These are phyloP conservation scores for Thermothelomyces thermophilus DNA, from an alignment of 2,329 filamentous ascomycete species.

Conservation along the genomic window DNA sequence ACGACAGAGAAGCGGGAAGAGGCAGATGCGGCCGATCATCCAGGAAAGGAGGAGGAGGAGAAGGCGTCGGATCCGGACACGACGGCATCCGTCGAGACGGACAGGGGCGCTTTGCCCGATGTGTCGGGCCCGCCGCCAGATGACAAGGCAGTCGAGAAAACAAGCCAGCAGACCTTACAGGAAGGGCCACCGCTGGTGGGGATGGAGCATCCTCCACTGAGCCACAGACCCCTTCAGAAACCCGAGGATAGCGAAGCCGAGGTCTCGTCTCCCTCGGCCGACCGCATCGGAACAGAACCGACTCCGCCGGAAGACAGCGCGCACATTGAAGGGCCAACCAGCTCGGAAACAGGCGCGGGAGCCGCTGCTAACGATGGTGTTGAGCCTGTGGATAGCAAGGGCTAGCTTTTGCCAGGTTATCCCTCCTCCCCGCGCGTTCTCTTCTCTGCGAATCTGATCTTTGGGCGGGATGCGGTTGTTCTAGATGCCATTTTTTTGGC, in stretches of 20 bases:
- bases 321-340: too few relatives aligned
- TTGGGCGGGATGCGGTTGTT: too few relatives aligned
- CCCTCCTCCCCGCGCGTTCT: too few relatives aligned
- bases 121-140: neutral
- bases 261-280: neutral
- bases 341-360: too few relatives aligned
- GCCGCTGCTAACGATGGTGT: too few relatives aligned
- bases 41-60: too few relatives aligned
- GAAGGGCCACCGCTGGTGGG: neutral
- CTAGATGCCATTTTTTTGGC: too few relatives aligned
- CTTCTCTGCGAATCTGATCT: too few relatives aligned
- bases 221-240: neutral
- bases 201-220: neutral
- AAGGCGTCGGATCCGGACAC: neutral
- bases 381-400: too few relatives aligned
- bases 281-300: neutral
- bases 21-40: too few relatives aligned
- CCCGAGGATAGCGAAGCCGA: neutral
- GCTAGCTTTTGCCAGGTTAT: too few relatives aligned
- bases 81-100: neutral
- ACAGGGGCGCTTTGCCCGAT: neutral
- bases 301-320: neutral
- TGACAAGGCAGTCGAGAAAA: neutral
- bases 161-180: neutral
- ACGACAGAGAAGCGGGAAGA: too few relatives aligned